Conservation (phyloP, 305 asterid species). For the Fraxinus nigra region DNA sequence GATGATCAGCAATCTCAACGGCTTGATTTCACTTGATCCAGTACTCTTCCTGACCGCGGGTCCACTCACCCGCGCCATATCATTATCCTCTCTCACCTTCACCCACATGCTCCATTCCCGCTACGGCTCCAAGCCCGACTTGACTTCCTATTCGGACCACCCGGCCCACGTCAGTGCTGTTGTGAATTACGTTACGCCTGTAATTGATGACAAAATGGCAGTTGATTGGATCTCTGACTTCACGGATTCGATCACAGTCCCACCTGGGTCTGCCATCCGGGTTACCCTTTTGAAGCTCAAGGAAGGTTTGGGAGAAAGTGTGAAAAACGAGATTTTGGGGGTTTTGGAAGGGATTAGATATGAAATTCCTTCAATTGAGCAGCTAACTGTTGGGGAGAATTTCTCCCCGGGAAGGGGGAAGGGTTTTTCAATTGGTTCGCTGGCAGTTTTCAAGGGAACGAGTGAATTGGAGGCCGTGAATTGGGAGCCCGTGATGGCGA, state of each 20-base stretch:
- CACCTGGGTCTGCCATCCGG: conserved; percentile 64
- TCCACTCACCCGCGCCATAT: conserved; percentile 53
- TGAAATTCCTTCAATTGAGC: conserved; percentile 47
- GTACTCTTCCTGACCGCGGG: conserved; percentile 76
- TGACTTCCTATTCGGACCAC: conserved; percentile 57
- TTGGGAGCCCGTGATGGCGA: conserved; percentile 36
- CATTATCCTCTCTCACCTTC: conserved; percentile 53
- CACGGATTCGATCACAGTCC: conserved; percentile 32
- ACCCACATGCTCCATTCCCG: conserved; percentile 92
- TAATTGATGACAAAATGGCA: conserved; percentile 71
- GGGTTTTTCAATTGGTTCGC: conserved; percentile 72
- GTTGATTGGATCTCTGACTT: conserved; percentile 68
- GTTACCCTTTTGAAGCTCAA: conserved; percentile 63
- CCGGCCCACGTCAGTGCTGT: conserved; percentile 68
- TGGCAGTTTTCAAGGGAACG: conserved; percentile 56
- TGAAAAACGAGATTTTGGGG: conserved; percentile 44
- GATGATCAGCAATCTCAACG: conserved; percentile 68
- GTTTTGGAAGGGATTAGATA: conserved; percentile 51
- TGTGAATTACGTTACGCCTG: conserved; percentile 46
- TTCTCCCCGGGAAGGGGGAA: conserved; percentile 76
- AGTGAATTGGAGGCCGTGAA: conserved; percentile 58
- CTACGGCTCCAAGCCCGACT: conserved; percentile 60
- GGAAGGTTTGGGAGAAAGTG: conserved; percentile 54
- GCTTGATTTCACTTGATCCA: conserved; percentile 54
- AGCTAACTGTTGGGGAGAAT: conserved; percentile 70